Evolutionary conservation across 768 basidiomycete species (phyloP).

Genomic region (Rhizopogon vinicolor): DNA sequence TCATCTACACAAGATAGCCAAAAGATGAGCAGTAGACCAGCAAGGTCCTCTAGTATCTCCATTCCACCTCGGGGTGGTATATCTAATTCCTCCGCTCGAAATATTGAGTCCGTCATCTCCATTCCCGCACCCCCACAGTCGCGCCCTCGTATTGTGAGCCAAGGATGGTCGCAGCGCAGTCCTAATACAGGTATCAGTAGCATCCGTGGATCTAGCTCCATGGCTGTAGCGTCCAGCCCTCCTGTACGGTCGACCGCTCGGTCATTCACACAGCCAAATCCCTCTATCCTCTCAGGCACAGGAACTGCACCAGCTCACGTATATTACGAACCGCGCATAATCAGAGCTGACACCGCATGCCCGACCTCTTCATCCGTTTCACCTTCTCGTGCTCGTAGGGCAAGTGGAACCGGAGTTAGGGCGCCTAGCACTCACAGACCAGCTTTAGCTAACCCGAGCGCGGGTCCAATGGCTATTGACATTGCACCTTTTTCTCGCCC

Average conservation of each 20-base stretch:
- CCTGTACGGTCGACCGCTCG: constrained; percentile 40
- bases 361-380: constrained; percentile 38
- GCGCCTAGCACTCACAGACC: constrained; percentile 19
- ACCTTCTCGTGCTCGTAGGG: constrained; percentile 43
- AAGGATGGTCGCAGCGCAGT: constrained; percentile 24
- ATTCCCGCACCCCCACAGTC: constrained; percentile 45
- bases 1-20: neutral
- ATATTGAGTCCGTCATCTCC: constrained; percentile 63
- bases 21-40: constrained; percentile 45
- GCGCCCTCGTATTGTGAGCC: constrained; percentile 36
- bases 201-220: constrained; percentile 28
- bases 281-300: constrained; percentile 27
- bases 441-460: constrained; percentile 24
- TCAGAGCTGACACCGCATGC: constrained; percentile 52
- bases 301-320: constrained; percentile 25
- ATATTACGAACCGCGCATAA: constrained; percentile 61
- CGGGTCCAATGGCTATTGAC: constrained; percentile 19
- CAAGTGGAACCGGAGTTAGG: constrained; percentile 33
- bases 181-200: constrained; percentile 30
- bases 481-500: constrained; percentile 55
- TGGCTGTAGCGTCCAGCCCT: constrained; percentile 25
- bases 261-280: constrained; percentile 31
- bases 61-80: constrained; percentile 45
- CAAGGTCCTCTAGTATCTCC: constrained; percentile 65
- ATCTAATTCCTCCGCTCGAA: constrained; percentile 45